phyloP scores from a whole-genome alignment of 352 stramenopile species.

The Pythium sukuiense region DNA sequence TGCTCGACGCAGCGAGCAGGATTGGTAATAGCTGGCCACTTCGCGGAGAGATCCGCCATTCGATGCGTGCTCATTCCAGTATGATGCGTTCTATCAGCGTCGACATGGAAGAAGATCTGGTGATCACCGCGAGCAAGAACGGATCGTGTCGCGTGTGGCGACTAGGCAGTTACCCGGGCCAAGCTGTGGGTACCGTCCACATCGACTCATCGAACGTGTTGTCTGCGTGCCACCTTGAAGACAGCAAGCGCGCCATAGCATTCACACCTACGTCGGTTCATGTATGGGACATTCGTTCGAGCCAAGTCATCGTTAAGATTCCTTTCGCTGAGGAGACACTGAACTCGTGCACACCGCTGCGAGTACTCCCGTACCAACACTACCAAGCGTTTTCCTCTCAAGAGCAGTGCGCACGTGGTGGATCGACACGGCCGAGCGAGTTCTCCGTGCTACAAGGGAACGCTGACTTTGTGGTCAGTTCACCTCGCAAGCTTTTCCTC shows the following conservation, averaged over 20 bases:
- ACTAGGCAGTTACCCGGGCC: conserved; percentile 48
- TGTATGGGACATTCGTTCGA: conserved; percentile 71
- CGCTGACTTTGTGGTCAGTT: conserved; percentile 58
- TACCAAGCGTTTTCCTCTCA: conserved; percentile 17
- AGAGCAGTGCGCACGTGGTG: not conserved
- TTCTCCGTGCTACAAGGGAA: conserved; percentile 14
- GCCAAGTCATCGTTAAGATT: conserved; percentile 52
- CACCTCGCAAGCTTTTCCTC: conserved; percentile 41
- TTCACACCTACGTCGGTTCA: conserved; percentile 47
- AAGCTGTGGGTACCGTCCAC: conserved; percentile 29
- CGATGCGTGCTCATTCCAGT: conserved; percentile 67
- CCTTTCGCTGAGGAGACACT: conserved; percentile 55
- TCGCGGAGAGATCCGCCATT: conserved; percentile 48
- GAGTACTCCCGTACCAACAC: conserved; percentile 23
- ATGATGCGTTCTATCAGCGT: conserved; percentile 51
- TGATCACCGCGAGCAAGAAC: conserved; percentile 71
- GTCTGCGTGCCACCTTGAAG: conserved; percentile 29
- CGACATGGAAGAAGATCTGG: conserved; percentile 57
- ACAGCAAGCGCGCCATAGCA: conserved; percentile 37
- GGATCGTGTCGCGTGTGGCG: conserved; percentile 72
- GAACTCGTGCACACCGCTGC: conserved; percentile 38
- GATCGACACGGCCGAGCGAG: not conserved
- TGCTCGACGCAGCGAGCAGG: not conserved
- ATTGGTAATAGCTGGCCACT: conserved; percentile 34
- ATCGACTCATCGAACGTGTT: conserved; percentile 28